Conservation (phyloP, 1,284 basidiomycete genomes). For the Leccinum solheimii region DNA sequence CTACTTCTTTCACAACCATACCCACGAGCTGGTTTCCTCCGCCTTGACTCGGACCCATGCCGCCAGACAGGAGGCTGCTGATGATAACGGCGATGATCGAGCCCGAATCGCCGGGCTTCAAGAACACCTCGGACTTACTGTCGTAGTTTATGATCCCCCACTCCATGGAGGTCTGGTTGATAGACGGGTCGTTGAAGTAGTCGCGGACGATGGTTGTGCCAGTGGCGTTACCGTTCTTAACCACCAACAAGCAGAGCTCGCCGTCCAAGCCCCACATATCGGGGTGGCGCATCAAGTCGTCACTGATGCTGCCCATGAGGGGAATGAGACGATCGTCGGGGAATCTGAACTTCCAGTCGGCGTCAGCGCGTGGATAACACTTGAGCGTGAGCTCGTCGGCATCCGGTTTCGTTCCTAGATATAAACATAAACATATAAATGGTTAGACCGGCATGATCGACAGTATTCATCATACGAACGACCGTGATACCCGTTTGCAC, state of each 20-base stretch:
- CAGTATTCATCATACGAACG: too few species aligned
- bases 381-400: not conserved
- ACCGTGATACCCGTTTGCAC: too few species aligned
- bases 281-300: not conserved
- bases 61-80: constrained; percentile 33
- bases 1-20: constrained; percentile 79
- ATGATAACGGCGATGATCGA: constrained; percentile 1
- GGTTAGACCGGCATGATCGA: not conserved
- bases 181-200: not conserved
- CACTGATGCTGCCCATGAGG: not conserved
- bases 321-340: not conserved
- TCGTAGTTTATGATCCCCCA: not conserved
- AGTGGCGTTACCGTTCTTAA: not conserved
- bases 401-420: not conserved
- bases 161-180: not conserved
- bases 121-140: not conserved
- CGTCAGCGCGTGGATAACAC: not conserved
- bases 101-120: not conserved
- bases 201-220: not conserved
- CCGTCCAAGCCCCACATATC: not conserved
- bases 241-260: not conserved
- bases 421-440: not conserved
- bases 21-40: constrained; percentile 66
- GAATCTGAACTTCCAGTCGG: not conserved
- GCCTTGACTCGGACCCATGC: constrained; percentile 36